Conservation (phyloP, 495 filamentous ascomycete species). For the Daldinia concentrica region DNA sequence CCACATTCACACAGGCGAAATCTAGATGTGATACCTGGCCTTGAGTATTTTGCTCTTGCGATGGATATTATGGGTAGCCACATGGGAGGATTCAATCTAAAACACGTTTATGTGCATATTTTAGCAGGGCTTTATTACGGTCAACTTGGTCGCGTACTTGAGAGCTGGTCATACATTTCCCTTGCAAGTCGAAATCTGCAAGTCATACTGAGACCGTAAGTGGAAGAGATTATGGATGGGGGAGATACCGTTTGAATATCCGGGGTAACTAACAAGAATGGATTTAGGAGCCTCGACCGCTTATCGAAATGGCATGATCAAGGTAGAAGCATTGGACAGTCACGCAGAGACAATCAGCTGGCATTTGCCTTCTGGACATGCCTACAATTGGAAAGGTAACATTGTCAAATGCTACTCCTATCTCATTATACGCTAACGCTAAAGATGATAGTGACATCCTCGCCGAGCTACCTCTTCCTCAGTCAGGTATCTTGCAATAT, state of each 20-base stretch:
- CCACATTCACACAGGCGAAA: conserved; percentile 63
- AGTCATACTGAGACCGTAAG: conserved; percentile 80
- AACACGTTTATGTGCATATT: conserved; percentile 84
- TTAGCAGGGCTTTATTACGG: conserved; percentile 89
- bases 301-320: conserved; percentile 50
- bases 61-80: conserved; percentile 86
- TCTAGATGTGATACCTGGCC: conserved; percentile 85
- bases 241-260: background rate
- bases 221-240: conserved; percentile 4
- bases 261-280: conserved; percentile 10
- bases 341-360: conserved; percentile 64
- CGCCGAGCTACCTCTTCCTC: conserved; percentile 85
- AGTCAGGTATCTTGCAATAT: conserved; percentile 76
- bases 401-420: background rate
- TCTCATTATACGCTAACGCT: conserved; percentile 13
- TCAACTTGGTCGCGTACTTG: conserved; percentile 85
- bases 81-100: conserved; percentile 77
- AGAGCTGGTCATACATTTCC: conserved; percentile 89
- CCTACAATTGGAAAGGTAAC: conserved; percentile 89
- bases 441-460: conserved; percentile 76
- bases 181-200: conserved; percentile 79
- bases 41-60: conserved; percentile 88
- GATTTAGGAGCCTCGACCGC: conserved; percentile 54
- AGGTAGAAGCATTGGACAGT: conserved; percentile 42
- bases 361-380: conserved; percentile 93